These are phyloP conservation scores for Cordyceps militaris DNA, from an alignment of 2,329 filamentous ascomycete genomes.

Conservation along the genomic window DNA sequence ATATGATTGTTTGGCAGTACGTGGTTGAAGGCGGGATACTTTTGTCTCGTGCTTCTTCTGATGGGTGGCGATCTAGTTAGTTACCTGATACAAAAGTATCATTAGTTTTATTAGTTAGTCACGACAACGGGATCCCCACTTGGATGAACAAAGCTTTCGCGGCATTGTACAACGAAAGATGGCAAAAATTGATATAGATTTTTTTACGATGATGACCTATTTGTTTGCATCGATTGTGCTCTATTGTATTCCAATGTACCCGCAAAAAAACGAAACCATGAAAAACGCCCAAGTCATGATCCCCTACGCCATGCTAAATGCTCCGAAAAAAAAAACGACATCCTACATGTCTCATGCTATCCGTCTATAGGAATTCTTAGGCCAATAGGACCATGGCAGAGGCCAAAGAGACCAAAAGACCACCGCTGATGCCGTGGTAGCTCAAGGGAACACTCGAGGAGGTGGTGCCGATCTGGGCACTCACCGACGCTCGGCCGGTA, in stretches of 20 bases:
- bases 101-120: no score
- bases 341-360: neutral
- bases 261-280: neutral
- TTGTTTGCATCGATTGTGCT: neutral
- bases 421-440: neutral
- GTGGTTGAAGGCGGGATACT: neutral
- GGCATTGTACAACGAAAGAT: neutral
- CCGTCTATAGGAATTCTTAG: neutral
- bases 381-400: neutral
- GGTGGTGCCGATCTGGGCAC: constrained; percentile 14
- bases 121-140: neutral
- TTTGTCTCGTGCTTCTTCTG: neutral
- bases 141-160: neutral
- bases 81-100: no score
- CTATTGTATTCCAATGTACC: neutral
- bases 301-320: constrained; percentile 4
- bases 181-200: neutral
- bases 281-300: neutral
- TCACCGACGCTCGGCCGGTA: constrained; percentile 27
- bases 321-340: neutral
- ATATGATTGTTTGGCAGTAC: no score
- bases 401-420: neutral
- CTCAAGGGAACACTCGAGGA: neutral
- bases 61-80: neutral
- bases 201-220: neutral